phyloP scores from a whole-genome alignment of 2,329 filamentous ascomycete species.

The Colletotrichum tabaci region DNA sequence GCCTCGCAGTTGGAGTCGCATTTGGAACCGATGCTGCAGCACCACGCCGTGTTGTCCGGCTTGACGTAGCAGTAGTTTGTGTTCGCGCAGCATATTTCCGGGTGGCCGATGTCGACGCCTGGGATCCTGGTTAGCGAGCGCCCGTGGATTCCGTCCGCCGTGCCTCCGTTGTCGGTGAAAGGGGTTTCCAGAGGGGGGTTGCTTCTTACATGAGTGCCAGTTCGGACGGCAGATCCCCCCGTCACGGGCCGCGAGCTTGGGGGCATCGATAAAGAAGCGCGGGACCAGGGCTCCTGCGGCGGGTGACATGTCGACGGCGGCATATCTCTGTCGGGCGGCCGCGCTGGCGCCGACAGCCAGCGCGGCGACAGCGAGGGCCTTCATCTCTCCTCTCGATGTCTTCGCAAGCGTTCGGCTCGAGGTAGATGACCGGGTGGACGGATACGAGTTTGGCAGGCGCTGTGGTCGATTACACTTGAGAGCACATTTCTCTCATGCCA shows the following conservation, averaged over 20 bases:
- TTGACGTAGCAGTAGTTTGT: constrained; percentile 63
- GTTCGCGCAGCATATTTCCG: constrained; percentile 59
- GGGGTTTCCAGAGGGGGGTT: no score
- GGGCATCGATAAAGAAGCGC: constrained; percentile 41
- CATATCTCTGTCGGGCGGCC: constrained; percentile 31
- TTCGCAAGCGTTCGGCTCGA: not conserved
- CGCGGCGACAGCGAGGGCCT: not conserved
- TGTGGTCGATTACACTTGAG: not conserved
- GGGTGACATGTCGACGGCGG: constrained; percentile 38
- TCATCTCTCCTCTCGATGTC: not conserved
- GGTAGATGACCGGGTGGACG: not conserved
- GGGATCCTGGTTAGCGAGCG: not conserved
- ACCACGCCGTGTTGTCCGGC: constrained; percentile 50
- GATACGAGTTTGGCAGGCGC: not conserved
- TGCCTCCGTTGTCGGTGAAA: no score
- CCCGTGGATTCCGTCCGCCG: no score
- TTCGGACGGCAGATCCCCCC: constrained; percentile 33
- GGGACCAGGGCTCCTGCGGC: constrained; percentile 25
- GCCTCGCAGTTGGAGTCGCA: constrained; percentile 58
- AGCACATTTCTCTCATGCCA: not conserved
- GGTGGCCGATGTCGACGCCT: constrained; percentile 60
- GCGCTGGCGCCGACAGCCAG: constrained; percentile 26
- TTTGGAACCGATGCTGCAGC: constrained; percentile 60
- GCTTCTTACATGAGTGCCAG: constrained; percentile 36
- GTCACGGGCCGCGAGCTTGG: constrained; percentile 38